Percentiles rank a stretch among this genome's conserved stretches.
Conservation (phyloP, 768 basidiomycete genomes). For the Suillus bovinus region DNA sequence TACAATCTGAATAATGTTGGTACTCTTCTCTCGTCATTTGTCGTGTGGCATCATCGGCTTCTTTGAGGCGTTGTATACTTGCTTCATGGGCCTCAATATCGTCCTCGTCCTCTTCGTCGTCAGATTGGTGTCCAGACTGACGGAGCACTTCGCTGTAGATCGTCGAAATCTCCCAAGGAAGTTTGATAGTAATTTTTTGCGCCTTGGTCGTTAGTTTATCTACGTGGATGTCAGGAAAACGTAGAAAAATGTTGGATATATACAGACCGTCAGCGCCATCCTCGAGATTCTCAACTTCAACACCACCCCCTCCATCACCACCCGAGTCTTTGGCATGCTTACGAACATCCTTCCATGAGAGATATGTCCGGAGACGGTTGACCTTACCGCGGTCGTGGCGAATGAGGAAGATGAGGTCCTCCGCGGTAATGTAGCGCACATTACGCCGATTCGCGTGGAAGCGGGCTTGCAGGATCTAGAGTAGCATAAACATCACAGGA, state of each 20-base stretch:
- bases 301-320: constrained; percentile 76
- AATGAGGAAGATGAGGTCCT: constrained; percentile 96
- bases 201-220: constrained; percentile 83
- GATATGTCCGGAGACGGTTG: constrained; percentile 87
- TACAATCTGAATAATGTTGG: constrained; percentile 94
- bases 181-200: constrained; percentile 90
- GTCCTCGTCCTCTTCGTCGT: constrained; percentile 95
- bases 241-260: background rate
- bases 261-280: constrained; percentile 76
- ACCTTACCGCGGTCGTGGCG: constrained; percentile 93
- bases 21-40: constrained; percentile 98
- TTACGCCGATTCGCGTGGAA: constrained; percentile 79
- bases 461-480: constrained; percentile 86
- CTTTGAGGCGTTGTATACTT: constrained; percentile 87
- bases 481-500: background rate
- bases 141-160: constrained; percentile 87
- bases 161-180: constrained; percentile 94
- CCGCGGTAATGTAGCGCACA: constrained; percentile 83
- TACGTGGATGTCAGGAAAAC: constrained; percentile 25
- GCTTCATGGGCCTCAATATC: constrained; percentile 95
- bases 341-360: constrained; percentile 96
- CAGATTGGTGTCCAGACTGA: constrained; percentile 77
- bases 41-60: constrained; percentile 92
- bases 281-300: constrained; percentile 81
- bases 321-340: constrained; percentile 93